Conservation (phyloP, 495 filamentous ascomycete species). For the Parathielavia appendiculata region DNA sequence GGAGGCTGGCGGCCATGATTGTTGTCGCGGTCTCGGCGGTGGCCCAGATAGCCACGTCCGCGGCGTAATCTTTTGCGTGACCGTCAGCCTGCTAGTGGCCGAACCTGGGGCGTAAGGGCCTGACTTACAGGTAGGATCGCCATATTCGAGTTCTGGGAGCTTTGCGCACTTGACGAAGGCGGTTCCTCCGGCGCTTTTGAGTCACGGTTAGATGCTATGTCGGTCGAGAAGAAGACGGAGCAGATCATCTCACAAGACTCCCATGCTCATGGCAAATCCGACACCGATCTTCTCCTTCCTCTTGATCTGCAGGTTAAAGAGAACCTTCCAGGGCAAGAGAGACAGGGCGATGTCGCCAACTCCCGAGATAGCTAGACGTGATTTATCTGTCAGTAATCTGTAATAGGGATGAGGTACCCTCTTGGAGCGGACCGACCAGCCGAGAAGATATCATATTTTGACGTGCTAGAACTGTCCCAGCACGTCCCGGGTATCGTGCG, state of each 20-base stretch:
- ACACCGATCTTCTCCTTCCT: conserved; percentile 38
- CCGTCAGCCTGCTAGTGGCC: too few relatives aligned
- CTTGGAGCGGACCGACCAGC: neutral
- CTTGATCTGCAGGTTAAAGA: conserved; percentile 34
- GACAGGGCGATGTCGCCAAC: conserved; percentile 36
- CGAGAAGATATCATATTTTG: conserved; percentile 14
- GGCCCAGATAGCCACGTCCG: neutral
- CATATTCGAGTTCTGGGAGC: neutral
- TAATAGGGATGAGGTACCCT: neutral
- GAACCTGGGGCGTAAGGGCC: neutral
- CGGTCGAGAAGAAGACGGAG: neutral
- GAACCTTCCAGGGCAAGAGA: conserved; percentile 34
- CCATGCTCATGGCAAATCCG: conserved; percentile 39
- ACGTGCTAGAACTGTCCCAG: conserved; percentile 15
- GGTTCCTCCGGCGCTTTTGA: neutral
- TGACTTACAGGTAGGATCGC: neutral
- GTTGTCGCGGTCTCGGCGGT: neutral
- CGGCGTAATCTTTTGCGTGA: neutral
- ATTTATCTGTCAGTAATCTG: neutral
- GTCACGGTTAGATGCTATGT: neutral
- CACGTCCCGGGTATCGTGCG: conserved; percentile 14
- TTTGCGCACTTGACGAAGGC: neutral
- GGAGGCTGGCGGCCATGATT: neutral
- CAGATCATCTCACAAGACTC: conserved; percentile 31
- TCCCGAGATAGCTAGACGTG: conserved; percentile 33